phyloP scores from a whole-genome alignment of 257 asterid genomes.

The Nemophila menziesii region DNA sequence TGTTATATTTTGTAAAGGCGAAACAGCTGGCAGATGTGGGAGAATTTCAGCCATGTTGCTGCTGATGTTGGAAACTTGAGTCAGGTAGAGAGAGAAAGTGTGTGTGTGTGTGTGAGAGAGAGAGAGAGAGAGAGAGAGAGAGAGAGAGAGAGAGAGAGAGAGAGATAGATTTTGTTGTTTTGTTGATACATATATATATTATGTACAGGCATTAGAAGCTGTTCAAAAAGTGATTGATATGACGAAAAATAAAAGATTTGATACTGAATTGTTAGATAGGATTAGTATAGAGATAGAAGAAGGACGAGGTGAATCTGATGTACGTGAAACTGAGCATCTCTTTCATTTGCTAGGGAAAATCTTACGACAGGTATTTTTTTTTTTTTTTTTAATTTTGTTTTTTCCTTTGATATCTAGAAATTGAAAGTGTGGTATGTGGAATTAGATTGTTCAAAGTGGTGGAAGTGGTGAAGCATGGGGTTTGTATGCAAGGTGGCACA shows the following conservation, averaged over 20 bases:
- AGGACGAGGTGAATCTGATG: slow-evolving; percentile 17
- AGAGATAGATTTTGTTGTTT: neutral
- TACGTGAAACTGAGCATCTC: slow-evolving; percentile 46
- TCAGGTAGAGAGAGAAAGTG: too few relatives aligned
- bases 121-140: too few relatives aligned
- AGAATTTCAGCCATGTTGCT: slow-evolving; percentile 79
- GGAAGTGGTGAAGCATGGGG: slow-evolving; percentile 72
- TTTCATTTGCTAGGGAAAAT: slow-evolving; percentile 54
- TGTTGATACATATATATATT: neutral
- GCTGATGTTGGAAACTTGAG: slow-evolving; percentile 62
- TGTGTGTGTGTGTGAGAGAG: too few relatives aligned
- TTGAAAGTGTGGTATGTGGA: neutral
- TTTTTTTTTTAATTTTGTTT: slow-evolving; percentile 1
- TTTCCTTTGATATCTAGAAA: neutral
- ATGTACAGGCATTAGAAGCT: slow-evolving; percentile 59
- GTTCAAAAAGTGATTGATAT: slow-evolving; percentile 53
- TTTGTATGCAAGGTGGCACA: slow-evolving; percentile 79
- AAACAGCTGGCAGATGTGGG: slow-evolving; percentile 99
- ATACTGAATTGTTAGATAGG: slow-evolving; percentile 45
- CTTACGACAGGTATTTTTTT: slow-evolving; percentile 21
- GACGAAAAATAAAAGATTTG: slow-evolving; percentile 47
- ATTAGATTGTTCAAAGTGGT: slow-evolving; percentile 47
- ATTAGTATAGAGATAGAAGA: slow-evolving; percentile 51
- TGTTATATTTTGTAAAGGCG: slow-evolving; percentile 19
- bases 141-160: too few relatives aligned